A percentile compares a stretch with the other conserved stretches of the same genome.
phyloP scores from a whole-genome alignment of 331 rosid genomes.

The Acacia concinna region DNA sequence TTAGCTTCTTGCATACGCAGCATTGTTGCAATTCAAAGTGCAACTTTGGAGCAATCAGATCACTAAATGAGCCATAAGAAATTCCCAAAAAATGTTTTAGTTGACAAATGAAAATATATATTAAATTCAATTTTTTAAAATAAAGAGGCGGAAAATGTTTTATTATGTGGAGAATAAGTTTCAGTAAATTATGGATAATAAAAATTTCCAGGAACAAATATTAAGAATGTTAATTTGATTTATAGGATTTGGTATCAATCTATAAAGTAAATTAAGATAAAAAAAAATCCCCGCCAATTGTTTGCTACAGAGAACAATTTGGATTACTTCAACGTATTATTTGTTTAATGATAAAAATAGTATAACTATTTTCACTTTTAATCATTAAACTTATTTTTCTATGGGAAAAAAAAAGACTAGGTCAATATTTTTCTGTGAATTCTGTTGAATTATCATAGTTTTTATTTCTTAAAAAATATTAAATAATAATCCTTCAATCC shows the following conservation, averaged over 20 bases:
- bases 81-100: no score
- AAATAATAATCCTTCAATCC: no score
- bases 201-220: neutral
- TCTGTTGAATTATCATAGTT: neutral
- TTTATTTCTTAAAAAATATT: neutral
- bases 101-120: neutral
- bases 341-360: neutral
- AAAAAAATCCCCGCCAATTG: neutral
- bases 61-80: neutral
- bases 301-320: no score
- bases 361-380: neutral
- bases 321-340: neutral
- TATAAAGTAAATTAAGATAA: neutral
- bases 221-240: neutral
- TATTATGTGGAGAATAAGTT: neutral
- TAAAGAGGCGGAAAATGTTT: neutral
- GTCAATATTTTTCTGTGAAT: neutral
- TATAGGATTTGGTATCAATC: neutral
- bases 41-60: conserved; percentile 15
- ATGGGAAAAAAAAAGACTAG: neutral
- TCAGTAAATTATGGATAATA: neutral
- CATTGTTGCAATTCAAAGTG: neutral
- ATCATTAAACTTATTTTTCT: neutral
- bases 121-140: neutral
- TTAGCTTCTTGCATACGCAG: neutral